These are phyloP conservation scores for Fusarium denticulatum DNA, from an alignment of 2,329 filamentous ascomycete species.

Conservation along the genomic window DNA sequence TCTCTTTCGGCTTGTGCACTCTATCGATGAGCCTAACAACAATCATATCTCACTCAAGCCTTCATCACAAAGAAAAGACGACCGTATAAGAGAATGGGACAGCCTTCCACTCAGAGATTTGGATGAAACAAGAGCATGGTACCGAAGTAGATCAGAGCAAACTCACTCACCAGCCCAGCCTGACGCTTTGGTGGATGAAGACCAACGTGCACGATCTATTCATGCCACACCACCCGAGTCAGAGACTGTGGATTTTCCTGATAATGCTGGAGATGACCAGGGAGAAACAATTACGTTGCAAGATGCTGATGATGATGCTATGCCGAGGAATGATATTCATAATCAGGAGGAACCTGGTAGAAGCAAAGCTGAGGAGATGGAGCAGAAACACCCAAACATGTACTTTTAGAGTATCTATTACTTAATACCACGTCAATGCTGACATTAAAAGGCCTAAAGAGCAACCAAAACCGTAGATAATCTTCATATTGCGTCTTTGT, in stretches of 20 bases:
- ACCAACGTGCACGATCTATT: neutral
- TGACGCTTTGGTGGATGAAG: neutral
- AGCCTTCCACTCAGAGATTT: slow-evolving; percentile 31
- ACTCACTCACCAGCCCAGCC: neutral
- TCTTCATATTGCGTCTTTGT: no score
- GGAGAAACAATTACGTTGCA: neutral
- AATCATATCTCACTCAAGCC: neutral
- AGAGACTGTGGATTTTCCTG: neutral
- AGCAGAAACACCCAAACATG: slow-evolving; percentile 27
- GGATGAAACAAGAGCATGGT: slow-evolving; percentile 39
- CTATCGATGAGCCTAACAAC: neutral
- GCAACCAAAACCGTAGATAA: fast-evolving
- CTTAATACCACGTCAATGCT: fast-evolving
- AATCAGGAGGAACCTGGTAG: neutral
- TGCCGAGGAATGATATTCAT: neutral
- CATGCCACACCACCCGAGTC: no score
- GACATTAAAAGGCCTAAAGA: neutral
- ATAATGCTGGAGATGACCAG: neutral
- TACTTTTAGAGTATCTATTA: slow-evolving; percentile 29
- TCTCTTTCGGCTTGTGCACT: slow-evolving; percentile 39
- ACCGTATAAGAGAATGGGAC: slow-evolving; percentile 45
- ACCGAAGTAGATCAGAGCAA: neutral
- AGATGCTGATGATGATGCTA: neutral
- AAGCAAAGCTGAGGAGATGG: slow-evolving; percentile 33
- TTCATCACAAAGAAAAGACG: slow-evolving; percentile 39